A percentile compares a stretch with the other conserved stretches of the same genome.
Conservation (phyloP, 805 yeast species). For the Myxozyma monticola region DNA sequence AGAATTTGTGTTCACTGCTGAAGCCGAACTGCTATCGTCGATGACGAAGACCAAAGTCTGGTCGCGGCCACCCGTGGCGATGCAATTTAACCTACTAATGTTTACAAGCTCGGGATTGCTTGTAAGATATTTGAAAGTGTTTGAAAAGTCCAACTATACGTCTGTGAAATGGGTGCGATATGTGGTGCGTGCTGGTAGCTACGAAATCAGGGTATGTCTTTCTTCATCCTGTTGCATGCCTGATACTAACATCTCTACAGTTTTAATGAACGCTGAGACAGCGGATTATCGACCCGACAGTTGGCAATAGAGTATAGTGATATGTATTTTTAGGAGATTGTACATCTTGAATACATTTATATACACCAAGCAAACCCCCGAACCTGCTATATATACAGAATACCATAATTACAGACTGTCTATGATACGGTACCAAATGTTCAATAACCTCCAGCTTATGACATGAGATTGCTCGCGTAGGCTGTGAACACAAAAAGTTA, state of each 20-base stretch:
- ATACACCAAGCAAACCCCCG: too few species aligned
- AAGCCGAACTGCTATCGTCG: slow-evolving; percentile 45
- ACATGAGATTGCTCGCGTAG: slow-evolving; percentile 30
- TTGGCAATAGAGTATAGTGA: too few species aligned
- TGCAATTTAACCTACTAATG: slow-evolving; percentile 70
- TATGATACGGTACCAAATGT: too few species aligned
- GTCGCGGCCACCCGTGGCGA: slow-evolving; percentile 74
- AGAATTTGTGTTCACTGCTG: slow-evolving; percentile 61
- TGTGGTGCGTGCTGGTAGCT: slow-evolving; percentile 70
- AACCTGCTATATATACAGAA: too few species aligned
- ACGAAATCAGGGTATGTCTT: slow-evolving; percentile 61
- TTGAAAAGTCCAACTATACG: slow-evolving; percentile 58
- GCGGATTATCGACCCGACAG: too few species aligned
- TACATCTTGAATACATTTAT: too few species aligned
- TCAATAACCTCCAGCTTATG: too few species aligned
- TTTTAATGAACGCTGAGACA: too few species aligned
- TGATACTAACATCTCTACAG: neutral
- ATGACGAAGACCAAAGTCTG: slow-evolving; percentile 44
- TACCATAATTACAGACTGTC: too few species aligned
- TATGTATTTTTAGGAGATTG: too few species aligned
- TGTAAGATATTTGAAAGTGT: slow-evolving; percentile 69
- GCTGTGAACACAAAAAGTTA: slow-evolving; percentile 8
- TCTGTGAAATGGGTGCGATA: slow-evolving; percentile 90
- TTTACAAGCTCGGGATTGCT: slow-evolving; percentile 74
- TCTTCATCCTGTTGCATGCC: slow-evolving; percentile 30